Conservation (phyloP, 306 rosid species). For the Parietaria judaica region DNA sequence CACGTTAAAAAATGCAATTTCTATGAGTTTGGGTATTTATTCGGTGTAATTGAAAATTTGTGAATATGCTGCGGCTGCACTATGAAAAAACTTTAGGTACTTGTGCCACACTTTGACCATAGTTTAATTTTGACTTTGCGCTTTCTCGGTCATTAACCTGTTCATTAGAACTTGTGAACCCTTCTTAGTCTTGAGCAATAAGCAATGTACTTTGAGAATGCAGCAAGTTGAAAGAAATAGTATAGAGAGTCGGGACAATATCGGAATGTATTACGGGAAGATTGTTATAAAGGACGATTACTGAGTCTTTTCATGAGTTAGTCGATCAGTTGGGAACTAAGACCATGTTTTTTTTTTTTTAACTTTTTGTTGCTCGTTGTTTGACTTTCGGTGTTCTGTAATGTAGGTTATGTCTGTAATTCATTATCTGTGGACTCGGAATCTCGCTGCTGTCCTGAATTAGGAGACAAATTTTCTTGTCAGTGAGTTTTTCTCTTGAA, state of each 20-base stretch:
- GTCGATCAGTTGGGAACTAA: too few species aligned
- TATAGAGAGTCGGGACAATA: neutral
- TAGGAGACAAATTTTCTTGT: constrained; percentile 78
- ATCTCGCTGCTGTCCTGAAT: constrained; percentile 69
- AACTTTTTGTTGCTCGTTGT: constrained; percentile 5
- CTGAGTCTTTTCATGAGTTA: too few species aligned
- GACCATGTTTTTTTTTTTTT: neutral
- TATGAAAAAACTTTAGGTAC: too few species aligned
- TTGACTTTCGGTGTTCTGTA: constrained; percentile 4
- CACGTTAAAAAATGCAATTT: too few species aligned
- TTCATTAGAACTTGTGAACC: neutral
- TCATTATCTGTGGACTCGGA: constrained; percentile 43
- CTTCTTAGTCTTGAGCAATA: neutral
- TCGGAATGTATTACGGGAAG: neutral
- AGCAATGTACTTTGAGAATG: neutral
- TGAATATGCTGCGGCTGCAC: too few species aligned
- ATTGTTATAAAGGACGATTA: too few species aligned
- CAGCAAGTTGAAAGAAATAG: neutral
- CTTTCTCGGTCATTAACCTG: neutral
- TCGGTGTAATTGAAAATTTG: too few species aligned
- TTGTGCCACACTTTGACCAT: too few species aligned
- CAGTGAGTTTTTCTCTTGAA: constrained; percentile 64
- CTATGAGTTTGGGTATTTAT: too few species aligned
- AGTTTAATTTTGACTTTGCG: too few species aligned
- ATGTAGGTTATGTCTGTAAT: constrained; percentile 68